These are phyloP conservation scores for Starmerella kuoi DNA, from an alignment of 805 yeast species.

Conservation along the genomic window DNA sequence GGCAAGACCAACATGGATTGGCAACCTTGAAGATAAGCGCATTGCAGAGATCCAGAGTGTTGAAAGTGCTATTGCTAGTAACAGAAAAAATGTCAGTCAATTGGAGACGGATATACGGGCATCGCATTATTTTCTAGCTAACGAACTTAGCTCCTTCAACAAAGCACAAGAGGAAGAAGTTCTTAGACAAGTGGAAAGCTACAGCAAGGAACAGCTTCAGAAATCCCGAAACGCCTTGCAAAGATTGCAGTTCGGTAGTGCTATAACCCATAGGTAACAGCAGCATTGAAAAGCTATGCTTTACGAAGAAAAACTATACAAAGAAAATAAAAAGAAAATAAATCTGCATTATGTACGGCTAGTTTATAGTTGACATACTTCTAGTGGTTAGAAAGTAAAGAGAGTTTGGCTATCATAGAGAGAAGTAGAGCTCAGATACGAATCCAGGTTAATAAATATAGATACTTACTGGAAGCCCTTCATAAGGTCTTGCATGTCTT, in stretches of 20 bases:
- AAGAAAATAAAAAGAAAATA: too few species aligned
- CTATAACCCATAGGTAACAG: too few species aligned
- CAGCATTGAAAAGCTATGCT: neutral
- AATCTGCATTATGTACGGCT: too few species aligned
- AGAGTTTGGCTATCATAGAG: too few species aligned
- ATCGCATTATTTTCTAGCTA: constrained; percentile 30
- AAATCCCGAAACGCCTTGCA: constrained; percentile 19
- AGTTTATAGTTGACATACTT: too few species aligned
- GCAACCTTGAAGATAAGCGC: constrained; percentile 28
- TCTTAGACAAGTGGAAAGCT: constrained; percentile 19
- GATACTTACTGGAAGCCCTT: constrained; percentile 5
- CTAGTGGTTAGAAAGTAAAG: too few species aligned
- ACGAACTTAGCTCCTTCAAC: constrained; percentile 30
- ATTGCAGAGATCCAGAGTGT: constrained; percentile 25
- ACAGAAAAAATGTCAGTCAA: constrained; percentile 24
- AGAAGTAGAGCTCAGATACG: too few species aligned
- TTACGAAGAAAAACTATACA: neutral
- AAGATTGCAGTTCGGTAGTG: constrained; percentile 14
- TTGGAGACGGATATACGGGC: constrained; percentile 27
- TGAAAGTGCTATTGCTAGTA: constrained; percentile 25
- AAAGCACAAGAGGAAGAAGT: constrained; percentile 28
- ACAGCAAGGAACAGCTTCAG: constrained; percentile 18
- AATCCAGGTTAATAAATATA: too few species aligned
- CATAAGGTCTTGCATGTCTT: constrained; percentile 45
- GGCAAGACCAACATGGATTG: constrained; percentile 24